Evolutionary conservation across 2,329 filamentous ascomycete genomes (phyloP).

Genomic region (Hysterium pulicare): DNA sequence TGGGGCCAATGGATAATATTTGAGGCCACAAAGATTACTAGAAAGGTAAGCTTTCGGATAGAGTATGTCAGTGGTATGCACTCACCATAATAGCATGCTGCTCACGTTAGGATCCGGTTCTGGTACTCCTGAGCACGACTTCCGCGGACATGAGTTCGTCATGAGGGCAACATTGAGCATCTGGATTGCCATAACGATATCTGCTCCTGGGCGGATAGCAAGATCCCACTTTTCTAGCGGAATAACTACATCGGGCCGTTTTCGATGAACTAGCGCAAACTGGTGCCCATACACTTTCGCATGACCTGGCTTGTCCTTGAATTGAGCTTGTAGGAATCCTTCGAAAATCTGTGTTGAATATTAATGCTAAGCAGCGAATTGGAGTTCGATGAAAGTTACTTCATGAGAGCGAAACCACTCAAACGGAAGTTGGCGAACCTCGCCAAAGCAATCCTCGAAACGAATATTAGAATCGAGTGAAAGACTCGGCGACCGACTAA

Average conservation of each 20-base stretch:
- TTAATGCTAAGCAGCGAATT: too few species aligned
- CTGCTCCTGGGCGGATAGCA: neutral
- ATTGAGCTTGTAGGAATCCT: neutral
- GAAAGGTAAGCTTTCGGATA: neutral
- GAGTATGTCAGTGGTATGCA: too few species aligned
- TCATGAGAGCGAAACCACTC: constrained; percentile 1
- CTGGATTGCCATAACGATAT: neutral
- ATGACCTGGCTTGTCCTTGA: neutral
- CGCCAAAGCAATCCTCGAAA: constrained; percentile 1
- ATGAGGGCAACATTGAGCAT: neutral
- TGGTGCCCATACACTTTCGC: neutral
- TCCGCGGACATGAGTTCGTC: neutral
- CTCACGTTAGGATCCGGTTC: neutral
- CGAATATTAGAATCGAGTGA: neutral
- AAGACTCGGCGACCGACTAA: neutral
- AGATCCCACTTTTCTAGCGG: neutral
- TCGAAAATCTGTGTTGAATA: constrained; percentile 3
- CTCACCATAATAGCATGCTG: too few species aligned
- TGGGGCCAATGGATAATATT: neutral
- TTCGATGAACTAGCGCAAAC: neutral
- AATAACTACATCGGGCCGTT: neutral
- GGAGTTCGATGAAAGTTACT: too few species aligned
- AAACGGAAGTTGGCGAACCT: neutral
- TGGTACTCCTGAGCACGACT: neutral
- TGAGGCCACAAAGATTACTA: neutral